Evolutionary conservation across 129 eudicot species (phyloP).

Genomic region (Centaurea solstitialis): DNA sequence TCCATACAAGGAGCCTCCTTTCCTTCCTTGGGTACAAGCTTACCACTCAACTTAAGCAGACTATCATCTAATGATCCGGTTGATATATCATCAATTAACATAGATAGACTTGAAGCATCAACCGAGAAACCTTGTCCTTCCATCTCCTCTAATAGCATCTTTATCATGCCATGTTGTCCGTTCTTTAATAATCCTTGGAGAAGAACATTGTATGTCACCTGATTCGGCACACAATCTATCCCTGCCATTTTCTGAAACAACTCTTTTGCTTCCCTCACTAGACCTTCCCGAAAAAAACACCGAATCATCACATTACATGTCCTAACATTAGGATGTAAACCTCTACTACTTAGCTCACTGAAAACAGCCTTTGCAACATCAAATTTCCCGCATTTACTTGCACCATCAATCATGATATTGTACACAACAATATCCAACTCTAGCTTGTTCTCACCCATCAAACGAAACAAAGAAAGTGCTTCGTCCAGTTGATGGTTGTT

Average conservation of each 20-base stretch:
- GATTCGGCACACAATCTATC: not conserved
- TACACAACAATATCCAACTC: too few species aligned
- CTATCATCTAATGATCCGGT: too few species aligned
- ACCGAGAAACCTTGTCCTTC: not conserved
- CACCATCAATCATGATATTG: too few species aligned
- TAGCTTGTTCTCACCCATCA: too few species aligned
- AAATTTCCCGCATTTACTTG: not conserved
- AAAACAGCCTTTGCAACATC: not conserved
- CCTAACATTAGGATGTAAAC: not conserved
- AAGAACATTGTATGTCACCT: not conserved
- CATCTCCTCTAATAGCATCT: not conserved
- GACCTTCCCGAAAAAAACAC: not conserved
- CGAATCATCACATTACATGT: not conserved
- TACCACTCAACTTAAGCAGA: too few species aligned
- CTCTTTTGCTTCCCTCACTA: not conserved
- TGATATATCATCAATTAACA: too few species aligned
- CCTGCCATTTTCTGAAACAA: not conserved
- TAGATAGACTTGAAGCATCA: not conserved
- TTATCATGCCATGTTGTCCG: not conserved
- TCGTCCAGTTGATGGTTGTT: not conserved
- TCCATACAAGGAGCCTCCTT: too few species aligned
- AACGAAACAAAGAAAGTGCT: not conserved
- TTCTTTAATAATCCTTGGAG: not conserved
- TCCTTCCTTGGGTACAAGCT: too few species aligned
- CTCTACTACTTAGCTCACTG: not conserved